Evolutionary conservation across 352 stramenopile genomes (phyloP).

Genomic region (Phytopythium mirpurense): DNA sequence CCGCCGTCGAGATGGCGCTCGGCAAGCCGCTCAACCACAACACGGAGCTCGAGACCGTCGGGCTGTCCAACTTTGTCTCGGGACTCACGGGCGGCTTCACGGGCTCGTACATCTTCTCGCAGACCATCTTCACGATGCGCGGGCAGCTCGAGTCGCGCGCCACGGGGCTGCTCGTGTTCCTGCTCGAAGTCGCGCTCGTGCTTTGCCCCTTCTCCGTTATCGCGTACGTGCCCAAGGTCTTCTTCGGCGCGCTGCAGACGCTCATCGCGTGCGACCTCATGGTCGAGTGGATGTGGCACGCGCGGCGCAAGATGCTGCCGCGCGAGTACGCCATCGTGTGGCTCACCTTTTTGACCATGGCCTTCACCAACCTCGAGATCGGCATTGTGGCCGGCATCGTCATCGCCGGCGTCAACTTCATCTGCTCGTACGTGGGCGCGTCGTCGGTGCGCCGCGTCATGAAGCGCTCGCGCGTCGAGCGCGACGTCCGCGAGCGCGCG

Average conservation of each 20-base stretch:
- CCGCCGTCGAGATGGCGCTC: constrained; percentile 96
- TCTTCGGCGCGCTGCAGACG: constrained; percentile 96
- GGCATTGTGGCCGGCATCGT: constrained; percentile 93
- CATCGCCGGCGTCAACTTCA: constrained; percentile 87
- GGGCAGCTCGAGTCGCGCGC: constrained; percentile 68
- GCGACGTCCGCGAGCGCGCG: constrained; percentile 67
- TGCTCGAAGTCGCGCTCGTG: constrained; percentile 71
- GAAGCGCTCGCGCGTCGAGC: constrained; percentile 78
- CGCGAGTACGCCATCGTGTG: constrained; percentile 93
- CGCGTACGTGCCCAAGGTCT: constrained; percentile 95
- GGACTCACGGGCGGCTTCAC: constrained; percentile 96
- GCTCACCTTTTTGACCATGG: constrained; percentile 93
- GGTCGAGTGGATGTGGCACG: constrained; percentile 94
- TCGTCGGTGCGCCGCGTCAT: constrained; percentile 73
- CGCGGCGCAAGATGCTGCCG: constrained; percentile 77
- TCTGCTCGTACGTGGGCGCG: constrained; percentile 72
- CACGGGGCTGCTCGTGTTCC: constrained; percentile 69
- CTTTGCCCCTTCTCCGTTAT: constrained; percentile 93
- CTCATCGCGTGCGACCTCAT: constrained; percentile 97
- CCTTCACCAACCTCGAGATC: constrained; percentile 91
- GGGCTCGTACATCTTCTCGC: constrained; percentile 98
- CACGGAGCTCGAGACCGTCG: constrained; percentile 93
- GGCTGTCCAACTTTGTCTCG: constrained; percentile 94
- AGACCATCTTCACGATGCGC: constrained; percentile 91
- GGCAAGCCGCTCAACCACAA: constrained; percentile 94